Percentiles rank a stretch among this genome's conserved stretches.
Evolutionary conservation across 2,329 filamentous ascomycete genomes (phyloP).

Genomic region (Simplicillium sp.): DNA sequence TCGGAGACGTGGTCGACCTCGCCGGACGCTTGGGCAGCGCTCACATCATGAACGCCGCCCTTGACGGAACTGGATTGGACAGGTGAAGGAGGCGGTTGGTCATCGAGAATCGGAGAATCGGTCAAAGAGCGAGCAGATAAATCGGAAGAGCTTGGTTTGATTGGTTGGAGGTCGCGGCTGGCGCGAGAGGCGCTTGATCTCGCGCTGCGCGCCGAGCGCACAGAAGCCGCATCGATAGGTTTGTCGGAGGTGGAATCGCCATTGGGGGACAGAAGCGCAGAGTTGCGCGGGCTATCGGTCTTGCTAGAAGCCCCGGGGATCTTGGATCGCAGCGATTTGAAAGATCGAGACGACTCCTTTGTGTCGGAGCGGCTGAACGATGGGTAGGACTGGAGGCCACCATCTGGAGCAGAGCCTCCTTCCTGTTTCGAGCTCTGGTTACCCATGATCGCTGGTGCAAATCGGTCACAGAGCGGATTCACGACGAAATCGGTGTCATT

Average conservation of each 20-base stretch:
- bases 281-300: constrained; percentile 74
- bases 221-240: constrained; percentile 59
- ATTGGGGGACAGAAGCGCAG: constrained; percentile 51
- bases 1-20: constrained; percentile 95
- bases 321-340: constrained; percentile 79
- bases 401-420: constrained; percentile 34
- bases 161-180: constrained; percentile 33
- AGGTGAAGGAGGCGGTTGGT: constrained; percentile 71
- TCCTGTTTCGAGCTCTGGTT: constrained; percentile 62
- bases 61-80: constrained; percentile 68
- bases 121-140: constrained; percentile 28
- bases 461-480: neutral
- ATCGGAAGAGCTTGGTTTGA: constrained; percentile 31
- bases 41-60: constrained; percentile 66
- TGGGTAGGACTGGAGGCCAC: constrained; percentile 67
- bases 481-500: too few relatives aligned
- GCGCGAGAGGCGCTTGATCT: constrained; percentile 36
- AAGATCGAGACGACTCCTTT: constrained; percentile 80
- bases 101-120: constrained; percentile 37
- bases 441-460: constrained; percentile 46
- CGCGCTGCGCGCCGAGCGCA: constrained; percentile 59
- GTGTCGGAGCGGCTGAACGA: constrained; percentile 91
- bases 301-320: constrained; percentile 61
- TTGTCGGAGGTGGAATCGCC: constrained; percentile 51
- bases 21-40: constrained; percentile 71